phyloP scores from a whole-genome alignment of 2,329 filamentous ascomycete genomes.

The Penicillium janthinellum region DNA sequence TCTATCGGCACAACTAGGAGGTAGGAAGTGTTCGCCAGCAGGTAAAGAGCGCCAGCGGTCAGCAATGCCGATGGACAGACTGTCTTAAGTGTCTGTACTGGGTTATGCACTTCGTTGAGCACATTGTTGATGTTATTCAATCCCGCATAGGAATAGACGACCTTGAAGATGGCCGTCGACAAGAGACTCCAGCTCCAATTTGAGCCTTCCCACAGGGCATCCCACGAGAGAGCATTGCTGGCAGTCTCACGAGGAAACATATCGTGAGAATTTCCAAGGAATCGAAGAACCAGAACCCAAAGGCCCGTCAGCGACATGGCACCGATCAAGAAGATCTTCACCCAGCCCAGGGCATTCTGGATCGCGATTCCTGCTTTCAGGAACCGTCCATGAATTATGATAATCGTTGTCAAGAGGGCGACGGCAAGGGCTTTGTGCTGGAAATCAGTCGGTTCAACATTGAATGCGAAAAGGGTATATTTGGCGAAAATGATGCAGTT shows the following conservation, averaged over 20 bases:
- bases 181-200: constrained; percentile 70
- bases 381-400: constrained; percentile 61
- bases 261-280: constrained; percentile 19
- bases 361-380: constrained; percentile 60
- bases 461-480: constrained; percentile 63
- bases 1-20: constrained; percentile 68
- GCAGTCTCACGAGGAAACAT: neutral
- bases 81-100: constrained; percentile 64
- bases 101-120: constrained; percentile 70
- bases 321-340: constrained; percentile 62
- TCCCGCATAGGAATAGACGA: constrained; percentile 70
- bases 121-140: constrained; percentile 70
- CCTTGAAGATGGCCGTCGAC: constrained; percentile 64
- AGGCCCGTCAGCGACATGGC: constrained; percentile 65
- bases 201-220: constrained; percentile 63
- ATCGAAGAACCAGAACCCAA: constrained; percentile 58
- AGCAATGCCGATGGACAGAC: constrained; percentile 62
- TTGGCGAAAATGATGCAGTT: constrained; percentile 71
- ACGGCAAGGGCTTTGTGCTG: constrained; percentile 60
- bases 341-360: constrained; percentile 64
- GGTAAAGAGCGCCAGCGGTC: constrained; percentile 65
- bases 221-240: constrained; percentile 44
- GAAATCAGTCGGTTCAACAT: constrained; percentile 53
- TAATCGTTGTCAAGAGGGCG: constrained; percentile 59
- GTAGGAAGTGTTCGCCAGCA: constrained; percentile 66